These are phyloP conservation scores for Lachnellula hyalina DNA, from an alignment of 2,329 filamentous ascomycete genomes.

Conservation along the genomic window DNA sequence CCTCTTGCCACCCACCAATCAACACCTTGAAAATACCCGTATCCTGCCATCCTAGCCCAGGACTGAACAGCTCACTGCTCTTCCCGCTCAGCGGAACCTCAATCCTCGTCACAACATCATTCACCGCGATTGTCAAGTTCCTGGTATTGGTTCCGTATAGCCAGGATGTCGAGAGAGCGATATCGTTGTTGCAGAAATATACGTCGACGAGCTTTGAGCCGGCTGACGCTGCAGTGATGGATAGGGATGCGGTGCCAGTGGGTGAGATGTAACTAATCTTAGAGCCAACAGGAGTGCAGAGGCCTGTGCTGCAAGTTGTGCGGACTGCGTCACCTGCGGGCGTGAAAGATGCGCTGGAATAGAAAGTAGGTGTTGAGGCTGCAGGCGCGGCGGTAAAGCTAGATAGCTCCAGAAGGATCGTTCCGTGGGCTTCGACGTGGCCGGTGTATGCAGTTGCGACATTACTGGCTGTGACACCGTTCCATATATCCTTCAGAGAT, in stretches of 20 bases:
- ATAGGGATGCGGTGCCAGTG: conserved; percentile 11
- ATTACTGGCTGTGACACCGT: conserved; percentile 5
- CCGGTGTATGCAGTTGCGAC: conserved; percentile 21
- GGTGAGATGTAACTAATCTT: conserved; percentile 20
- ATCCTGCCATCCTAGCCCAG: conserved; percentile 22
- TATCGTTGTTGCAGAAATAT: conserved; percentile 26
- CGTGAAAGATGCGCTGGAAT: conserved; percentile 48
- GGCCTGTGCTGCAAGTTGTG: conserved; percentile 12
- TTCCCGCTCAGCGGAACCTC: conserved; percentile 23
- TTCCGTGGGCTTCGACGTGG: conserved; percentile 20
- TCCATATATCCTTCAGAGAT: conserved; percentile 24
- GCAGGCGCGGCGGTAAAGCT: conserved; percentile 11
- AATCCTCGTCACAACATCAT: conserved; percentile 18
- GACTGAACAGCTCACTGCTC: conserved; percentile 23
- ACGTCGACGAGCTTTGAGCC: conserved; percentile 15
- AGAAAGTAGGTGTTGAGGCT: conserved; percentile 31
- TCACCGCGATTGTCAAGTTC: conserved; percentile 24
- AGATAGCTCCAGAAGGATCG: conserved; percentile 20
- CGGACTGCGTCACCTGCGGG: conserved; percentile 38
- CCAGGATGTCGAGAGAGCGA: conserved; percentile 21
- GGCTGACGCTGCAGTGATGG: conserved; percentile 5
- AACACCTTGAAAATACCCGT: conserved; percentile 22
- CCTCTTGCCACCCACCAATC: conserved; percentile 16
- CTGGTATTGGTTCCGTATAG: conserved; percentile 22
- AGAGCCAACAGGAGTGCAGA: conserved; percentile 21